A percentile compares a stretch with the other conserved stretches of the same genome.
Conservation (phyloP, 257 asterid species). For the Perilla frutescens region DNA sequence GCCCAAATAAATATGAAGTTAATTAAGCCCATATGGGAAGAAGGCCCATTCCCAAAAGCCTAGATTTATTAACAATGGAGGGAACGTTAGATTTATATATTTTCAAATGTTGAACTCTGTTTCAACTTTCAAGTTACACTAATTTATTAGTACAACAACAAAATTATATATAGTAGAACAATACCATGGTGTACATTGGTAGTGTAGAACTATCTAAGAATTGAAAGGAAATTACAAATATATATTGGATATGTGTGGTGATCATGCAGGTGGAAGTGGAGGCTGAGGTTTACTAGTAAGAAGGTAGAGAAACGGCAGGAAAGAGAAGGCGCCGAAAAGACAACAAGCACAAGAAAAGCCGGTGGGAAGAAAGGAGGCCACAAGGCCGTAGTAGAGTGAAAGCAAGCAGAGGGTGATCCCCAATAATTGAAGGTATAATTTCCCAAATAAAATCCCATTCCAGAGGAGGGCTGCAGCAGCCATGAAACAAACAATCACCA, state of each 20-base stretch:
- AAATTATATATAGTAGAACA: too few relatives aligned
- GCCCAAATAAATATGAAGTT: background rate
- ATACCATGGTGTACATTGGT: too few relatives aligned
- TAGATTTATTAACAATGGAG: too few relatives aligned
- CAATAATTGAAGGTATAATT: background rate
- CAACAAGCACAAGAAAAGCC: background rate
- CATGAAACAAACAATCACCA: background rate
- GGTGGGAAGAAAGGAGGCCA: background rate
- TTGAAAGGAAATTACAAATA: too few relatives aligned
- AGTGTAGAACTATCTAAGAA: too few relatives aligned
- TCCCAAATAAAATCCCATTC: background rate
- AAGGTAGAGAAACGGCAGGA: background rate
- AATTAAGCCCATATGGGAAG: conserved; percentile 16
- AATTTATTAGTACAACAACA: too few relatives aligned
- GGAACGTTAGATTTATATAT: too few relatives aligned
- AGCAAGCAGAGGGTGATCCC: background rate
- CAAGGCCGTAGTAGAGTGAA: background rate
- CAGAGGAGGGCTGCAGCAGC: background rate
- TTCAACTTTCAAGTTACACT: too few relatives aligned
- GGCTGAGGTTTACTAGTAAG: background rate
- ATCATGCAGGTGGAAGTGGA: too few relatives aligned
- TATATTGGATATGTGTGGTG: too few relatives aligned
- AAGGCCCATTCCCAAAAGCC: background rate
- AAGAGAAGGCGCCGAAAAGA: background rate
- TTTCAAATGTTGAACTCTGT: too few relatives aligned